phyloP scores from a whole-genome alignment of 2,329 filamentous ascomycete genomes.

The Cadophora sp. region DNA sequence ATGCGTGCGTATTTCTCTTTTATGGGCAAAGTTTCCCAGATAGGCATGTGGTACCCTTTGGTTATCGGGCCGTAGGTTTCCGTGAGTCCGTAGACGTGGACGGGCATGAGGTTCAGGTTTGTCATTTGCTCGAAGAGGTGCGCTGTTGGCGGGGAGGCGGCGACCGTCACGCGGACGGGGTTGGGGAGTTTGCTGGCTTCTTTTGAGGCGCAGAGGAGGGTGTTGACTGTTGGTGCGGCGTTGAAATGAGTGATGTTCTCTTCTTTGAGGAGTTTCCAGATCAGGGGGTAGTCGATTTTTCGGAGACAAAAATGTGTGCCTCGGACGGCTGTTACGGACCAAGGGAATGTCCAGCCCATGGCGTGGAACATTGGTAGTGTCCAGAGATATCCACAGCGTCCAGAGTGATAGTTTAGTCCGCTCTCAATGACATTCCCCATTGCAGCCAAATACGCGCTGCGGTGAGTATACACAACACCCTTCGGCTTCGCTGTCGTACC shows the following conservation, averaged over 20 bases:
- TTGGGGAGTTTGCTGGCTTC: slow-evolving; percentile 74
- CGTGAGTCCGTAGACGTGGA: slow-evolving; percentile 89
- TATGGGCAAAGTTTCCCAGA: slow-evolving; percentile 76
- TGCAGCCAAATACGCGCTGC: slow-evolving; percentile 84
- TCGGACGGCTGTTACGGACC: slow-evolving; percentile 89
- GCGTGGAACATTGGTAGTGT: slow-evolving; percentile 87
- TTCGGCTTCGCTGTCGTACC: slow-evolving; percentile 93
- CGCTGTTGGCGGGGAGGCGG: slow-evolving; percentile 86
- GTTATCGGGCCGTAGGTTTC: slow-evolving; percentile 97
- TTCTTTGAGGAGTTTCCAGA: slow-evolving; percentile 87
- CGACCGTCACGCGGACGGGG: slow-evolving; percentile 86
- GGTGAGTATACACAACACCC: slow-evolving; percentile 90
- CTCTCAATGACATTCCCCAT: slow-evolving; percentile 89
- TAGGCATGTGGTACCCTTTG: slow-evolving; percentile 86
- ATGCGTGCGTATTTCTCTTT: slow-evolving; percentile 87
- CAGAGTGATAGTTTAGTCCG: slow-evolving; percentile 74
- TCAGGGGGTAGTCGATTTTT: slow-evolving; percentile 92
- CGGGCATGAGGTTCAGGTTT: slow-evolving; percentile 80
- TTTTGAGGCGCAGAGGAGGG: slow-evolving; percentile 80
- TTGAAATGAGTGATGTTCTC: slow-evolving; percentile 94
- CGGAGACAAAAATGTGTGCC: slow-evolving; percentile 95
- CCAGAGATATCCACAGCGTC: slow-evolving; percentile 85
- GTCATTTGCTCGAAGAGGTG: slow-evolving; percentile 93
- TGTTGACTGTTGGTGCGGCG: slow-evolving; percentile 96
- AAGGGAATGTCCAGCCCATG: slow-evolving; percentile 74